phyloP scores from a whole-genome alignment of 73 alveolate species.

The Uronychia binucleata region DNA sequence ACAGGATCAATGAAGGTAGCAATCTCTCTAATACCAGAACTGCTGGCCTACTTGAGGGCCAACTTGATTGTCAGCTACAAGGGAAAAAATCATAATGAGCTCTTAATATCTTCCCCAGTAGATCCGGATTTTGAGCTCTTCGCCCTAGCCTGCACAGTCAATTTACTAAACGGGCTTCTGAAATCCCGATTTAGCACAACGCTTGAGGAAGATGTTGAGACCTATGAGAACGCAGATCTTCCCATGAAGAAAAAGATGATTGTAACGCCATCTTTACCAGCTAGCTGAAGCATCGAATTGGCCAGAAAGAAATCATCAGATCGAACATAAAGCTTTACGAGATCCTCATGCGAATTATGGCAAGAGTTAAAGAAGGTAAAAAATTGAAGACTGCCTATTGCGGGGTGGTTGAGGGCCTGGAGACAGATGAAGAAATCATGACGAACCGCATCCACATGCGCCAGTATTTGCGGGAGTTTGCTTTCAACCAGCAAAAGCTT shows the following conservation, averaged over 20 bases:
- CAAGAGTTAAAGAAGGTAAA: slow-evolving; percentile 43
- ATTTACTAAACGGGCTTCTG: slow-evolving; percentile 37
- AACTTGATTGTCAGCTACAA: slow-evolving; percentile 43
- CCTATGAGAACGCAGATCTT: background rate
- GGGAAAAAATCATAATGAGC: slow-evolving; percentile 32
- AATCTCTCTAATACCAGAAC: slow-evolving; percentile 5
- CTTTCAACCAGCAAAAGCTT: slow-evolving; percentile 29
- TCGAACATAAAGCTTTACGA: slow-evolving; percentile 38
- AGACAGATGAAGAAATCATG: slow-evolving; percentile 35
- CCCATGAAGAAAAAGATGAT: slow-evolving; percentile 13
- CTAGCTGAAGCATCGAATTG: slow-evolving; percentile 34
- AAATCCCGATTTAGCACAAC: slow-evolving; percentile 26
- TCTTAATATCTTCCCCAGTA: slow-evolving; percentile 50
- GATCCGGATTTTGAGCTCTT: slow-evolving; percentile 64
- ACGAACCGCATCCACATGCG: slow-evolving; percentile 29
- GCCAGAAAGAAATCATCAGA: slow-evolving; percentile 37
- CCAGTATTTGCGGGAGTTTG: slow-evolving; percentile 45
- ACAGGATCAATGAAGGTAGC: slow-evolving; percentile 4
- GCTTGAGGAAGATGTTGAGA: background rate
- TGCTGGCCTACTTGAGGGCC: slow-evolving; percentile 59
- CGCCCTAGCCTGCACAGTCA: slow-evolving; percentile 54
- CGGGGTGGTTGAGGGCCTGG: slow-evolving; percentile 42
- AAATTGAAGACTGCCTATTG: slow-evolving; percentile 19
- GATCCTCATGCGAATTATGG: slow-evolving; percentile 46
- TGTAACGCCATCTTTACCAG: slow-evolving; percentile 1